Conservation (phyloP, 1,139 yeast genomes). For the Yamadazyma trypodendri region DNA sequence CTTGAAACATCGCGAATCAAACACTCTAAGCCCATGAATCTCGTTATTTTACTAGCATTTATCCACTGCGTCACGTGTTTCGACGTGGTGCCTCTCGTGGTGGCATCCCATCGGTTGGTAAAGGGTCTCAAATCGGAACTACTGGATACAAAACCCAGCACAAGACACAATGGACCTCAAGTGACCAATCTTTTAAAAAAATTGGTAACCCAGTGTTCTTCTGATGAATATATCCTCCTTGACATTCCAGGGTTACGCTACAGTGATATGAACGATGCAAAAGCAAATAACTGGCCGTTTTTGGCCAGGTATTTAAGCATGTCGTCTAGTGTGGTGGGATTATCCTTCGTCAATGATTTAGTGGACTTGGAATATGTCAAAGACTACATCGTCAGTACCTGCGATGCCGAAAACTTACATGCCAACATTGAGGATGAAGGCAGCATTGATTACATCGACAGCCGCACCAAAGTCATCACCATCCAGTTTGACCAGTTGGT, state of each 20-base stretch:
- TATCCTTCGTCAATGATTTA: slow-evolving; percentile 50
- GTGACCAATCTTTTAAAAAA: slow-evolving; percentile 49
- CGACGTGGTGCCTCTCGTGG: slow-evolving; percentile 29
- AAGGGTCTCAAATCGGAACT: slow-evolving; percentile 28
- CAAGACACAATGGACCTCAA: slow-evolving; percentile 14
- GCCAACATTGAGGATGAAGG: slow-evolving; percentile 41
- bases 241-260: slow-evolving; percentile 67
- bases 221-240: slow-evolving; percentile 68
- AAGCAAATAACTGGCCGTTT: slow-evolving; percentile 48
- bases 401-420: slow-evolving; percentile 45
- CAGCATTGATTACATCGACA: slow-evolving; percentile 55
- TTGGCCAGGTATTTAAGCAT: slow-evolving; percentile 53
- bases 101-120: slow-evolving; percentile 45
- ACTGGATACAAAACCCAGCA: slow-evolving; percentile 20
- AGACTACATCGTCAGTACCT: slow-evolving; percentile 40
- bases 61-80: slow-evolving; percentile 16
- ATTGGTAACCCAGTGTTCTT: slow-evolving; percentile 58
- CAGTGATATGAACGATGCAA: slow-evolving; percentile 50
- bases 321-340: slow-evolving; percentile 63
- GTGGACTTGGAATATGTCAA: slow-evolving; percentile 51
- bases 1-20: slow-evolving; percentile 5
- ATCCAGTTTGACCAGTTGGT: slow-evolving; percentile 50
- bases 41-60: background rate
- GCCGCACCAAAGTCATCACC: slow-evolving; percentile 56
- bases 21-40: background rate